phyloP scores from a whole-genome alignment of 148 eudicot species.

The Heliosperma pusillum region DNA sequence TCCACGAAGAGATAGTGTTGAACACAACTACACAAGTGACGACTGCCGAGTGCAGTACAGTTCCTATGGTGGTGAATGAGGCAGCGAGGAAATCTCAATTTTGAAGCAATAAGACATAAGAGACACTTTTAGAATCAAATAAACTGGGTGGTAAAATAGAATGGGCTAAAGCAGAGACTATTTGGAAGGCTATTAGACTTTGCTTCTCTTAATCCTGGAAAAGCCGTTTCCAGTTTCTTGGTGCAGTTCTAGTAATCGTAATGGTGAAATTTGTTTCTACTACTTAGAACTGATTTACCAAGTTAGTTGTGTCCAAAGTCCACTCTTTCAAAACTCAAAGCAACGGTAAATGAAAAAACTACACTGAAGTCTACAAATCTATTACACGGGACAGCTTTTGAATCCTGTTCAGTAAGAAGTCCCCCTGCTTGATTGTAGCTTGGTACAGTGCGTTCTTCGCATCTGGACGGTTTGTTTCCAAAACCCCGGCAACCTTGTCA shows the following conservation, averaged over 20 bases:
- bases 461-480: slow-evolving; percentile 30
- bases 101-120: no score
- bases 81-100: no score
- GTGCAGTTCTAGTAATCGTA: neutral
- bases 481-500: slow-evolving; percentile 90
- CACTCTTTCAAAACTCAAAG: neutral
- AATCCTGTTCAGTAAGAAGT: slow-evolving; percentile 52
- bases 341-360: neutral
- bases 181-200: no score
- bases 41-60: no score
- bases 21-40: no score
- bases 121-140: no score
- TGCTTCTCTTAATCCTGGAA: neutral
- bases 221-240: neutral
- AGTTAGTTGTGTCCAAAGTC: neutral
- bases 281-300: neutral
- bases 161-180: no score
- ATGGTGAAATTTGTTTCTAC: neutral
- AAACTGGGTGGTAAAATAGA: no score
- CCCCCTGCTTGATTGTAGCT: slow-evolving; percentile 58
- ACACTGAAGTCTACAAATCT: slow-evolving; percentile 46
- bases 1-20: no score
- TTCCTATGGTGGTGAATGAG: no score
- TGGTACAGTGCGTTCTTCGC: slow-evolving; percentile 94
- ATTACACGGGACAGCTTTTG: slow-evolving; percentile 96